phyloP scores from a whole-genome alignment of 495 filamentous ascomycete genomes.

The Acidomyces sp. region DNA sequence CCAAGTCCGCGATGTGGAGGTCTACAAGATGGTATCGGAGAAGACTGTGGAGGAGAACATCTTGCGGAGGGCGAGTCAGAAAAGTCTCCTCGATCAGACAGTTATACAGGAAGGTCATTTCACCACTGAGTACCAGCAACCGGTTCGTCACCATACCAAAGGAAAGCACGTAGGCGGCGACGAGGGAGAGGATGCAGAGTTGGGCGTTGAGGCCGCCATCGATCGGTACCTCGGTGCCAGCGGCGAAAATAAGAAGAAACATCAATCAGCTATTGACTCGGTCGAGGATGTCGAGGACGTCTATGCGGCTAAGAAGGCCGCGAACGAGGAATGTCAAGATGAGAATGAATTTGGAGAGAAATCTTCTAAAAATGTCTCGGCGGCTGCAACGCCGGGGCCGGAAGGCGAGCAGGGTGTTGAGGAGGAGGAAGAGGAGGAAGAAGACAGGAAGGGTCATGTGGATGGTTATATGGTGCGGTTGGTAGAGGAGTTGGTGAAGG shows the following conservation, averaged over 20 bases:
- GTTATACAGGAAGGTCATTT: constrained; percentile 98
- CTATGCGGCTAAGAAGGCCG: constrained; percentile 78
- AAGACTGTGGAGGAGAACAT: constrained; percentile 99
- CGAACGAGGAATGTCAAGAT: constrained; percentile 63
- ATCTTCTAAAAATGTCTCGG: constrained; percentile 29
- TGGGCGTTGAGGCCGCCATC: constrained; percentile 62
- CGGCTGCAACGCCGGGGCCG: constrained; percentile 19
- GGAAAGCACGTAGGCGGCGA: constrained; percentile 43
- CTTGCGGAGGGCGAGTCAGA: constrained; percentile 88
- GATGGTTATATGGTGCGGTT: constrained; percentile 78
- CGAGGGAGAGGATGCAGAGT: constrained; percentile 56
- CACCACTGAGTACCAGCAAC: constrained; percentile 90
- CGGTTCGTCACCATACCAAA: constrained; percentile 28
- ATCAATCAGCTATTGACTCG: constrained; percentile 62
- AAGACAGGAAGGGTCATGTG: constrained; percentile 34
- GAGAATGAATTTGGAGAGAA: constrained; percentile 87
- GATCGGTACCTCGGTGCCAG: constrained; percentile 63
- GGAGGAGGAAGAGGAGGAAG: constrained; percentile 5
- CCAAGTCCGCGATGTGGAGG: constrained; percentile 94
- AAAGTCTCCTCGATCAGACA: constrained; percentile 93
- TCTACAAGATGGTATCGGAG: constrained; percentile 93
- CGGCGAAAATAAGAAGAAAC: constrained; percentile 42
- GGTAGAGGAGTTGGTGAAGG: constrained; percentile 64
- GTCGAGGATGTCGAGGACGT: constrained; percentile 91
- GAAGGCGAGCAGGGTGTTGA: constrained; percentile 34